Evolutionary conservation across 2,329 filamentous ascomycete genomes (phyloP).

Genomic region (Hypoxylon sp.): DNA sequence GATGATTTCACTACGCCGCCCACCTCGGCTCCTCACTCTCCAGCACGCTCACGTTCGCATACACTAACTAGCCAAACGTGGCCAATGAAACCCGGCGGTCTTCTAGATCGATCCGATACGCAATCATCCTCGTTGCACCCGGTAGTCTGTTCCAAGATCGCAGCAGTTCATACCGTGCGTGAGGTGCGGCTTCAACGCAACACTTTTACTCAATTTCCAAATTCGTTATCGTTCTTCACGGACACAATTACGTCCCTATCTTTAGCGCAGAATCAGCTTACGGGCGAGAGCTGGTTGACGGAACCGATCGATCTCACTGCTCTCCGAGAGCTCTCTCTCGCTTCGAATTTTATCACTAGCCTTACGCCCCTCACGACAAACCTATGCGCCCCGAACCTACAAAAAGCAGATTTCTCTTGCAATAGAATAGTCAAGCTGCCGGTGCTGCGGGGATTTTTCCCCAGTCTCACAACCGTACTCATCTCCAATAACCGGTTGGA

Average conservation of each 20-base stretch:
- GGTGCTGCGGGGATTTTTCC: constrained; percentile 71
- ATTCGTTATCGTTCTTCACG: constrained; percentile 75
- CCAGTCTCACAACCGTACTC: constrained; percentile 73
- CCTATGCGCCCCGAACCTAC: constrained; percentile 77
- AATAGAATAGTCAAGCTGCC: constrained; percentile 83
- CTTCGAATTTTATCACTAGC: constrained; percentile 76
- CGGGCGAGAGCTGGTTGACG: constrained; percentile 70
- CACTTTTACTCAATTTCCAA: constrained; percentile 73
- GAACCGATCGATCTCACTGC: constrained; percentile 74
- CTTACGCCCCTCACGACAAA: constrained; percentile 71
- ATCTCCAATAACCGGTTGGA: constrained; percentile 82
- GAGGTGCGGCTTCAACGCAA: constrained; percentile 81
- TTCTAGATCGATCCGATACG: constrained; percentile 75
- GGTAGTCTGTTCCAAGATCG: constrained; percentile 63
- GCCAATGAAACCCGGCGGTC: constrained; percentile 65
- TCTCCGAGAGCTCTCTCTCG: constrained; percentile 79
- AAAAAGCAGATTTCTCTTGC: constrained; percentile 80
- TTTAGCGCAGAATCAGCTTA: constrained; percentile 77
- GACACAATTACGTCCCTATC: constrained; percentile 76
- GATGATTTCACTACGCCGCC: constrained; percentile 67
- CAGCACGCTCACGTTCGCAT: constrained; percentile 57
- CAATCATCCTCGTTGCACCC: constrained; percentile 68
- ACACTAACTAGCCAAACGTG: constrained; percentile 59
- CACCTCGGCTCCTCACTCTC: constrained; percentile 61
- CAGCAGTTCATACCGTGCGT: constrained; percentile 59